These are phyloP conservation scores for Synchytrium microbalum DNA, from an alignment of 371 early-diverging fungal genomes.

Conservation along the genomic window DNA sequence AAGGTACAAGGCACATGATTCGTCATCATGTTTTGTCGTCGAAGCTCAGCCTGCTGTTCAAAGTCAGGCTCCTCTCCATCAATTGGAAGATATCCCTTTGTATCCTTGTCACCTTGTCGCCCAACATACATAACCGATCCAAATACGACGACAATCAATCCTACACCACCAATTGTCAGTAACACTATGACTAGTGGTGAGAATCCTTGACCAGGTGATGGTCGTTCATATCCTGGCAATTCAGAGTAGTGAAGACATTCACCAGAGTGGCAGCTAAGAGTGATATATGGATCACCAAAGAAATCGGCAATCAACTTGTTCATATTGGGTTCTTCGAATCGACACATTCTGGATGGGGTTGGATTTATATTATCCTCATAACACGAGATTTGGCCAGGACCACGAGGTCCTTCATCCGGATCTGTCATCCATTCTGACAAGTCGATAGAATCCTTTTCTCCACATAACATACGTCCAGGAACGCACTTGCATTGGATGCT, in stretches of 20 bases:
- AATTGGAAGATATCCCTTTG: neutral
- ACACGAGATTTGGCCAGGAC: constrained; percentile 41
- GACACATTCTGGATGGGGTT: constrained; percentile 28
- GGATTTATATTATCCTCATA: constrained; percentile 16
- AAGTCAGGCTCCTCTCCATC: neutral
- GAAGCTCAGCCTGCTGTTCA: constrained; percentile 9
- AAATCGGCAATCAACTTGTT: constrained; percentile 25
- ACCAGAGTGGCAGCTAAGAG: constrained; percentile 34
- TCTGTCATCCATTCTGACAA: constrained; percentile 26
- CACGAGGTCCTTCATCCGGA: constrained; percentile 39
- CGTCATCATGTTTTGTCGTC: constrained; percentile 22
- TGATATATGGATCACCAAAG: constrained; percentile 48
- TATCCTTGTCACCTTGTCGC: constrained; percentile 11
- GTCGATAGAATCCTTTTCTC: constrained; percentile 42
- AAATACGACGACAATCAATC: constrained; percentile 17
- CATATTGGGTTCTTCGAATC: constrained; percentile 34
- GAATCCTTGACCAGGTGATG: constrained; percentile 14
- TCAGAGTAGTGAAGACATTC: constrained; percentile 84
- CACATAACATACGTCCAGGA: constrained; percentile 51
- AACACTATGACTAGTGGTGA: constrained; percentile 15
- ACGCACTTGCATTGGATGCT: constrained; percentile 46
- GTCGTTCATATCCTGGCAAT: constrained; percentile 61
- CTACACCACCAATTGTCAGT: constrained; percentile 18
- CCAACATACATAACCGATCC: constrained; percentile 14
- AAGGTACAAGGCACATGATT: constrained; percentile 36